A percentile compares a stretch with the other conserved stretches of the same genome.
Evolutionary conservation across 2,329 filamentous ascomycete genomes (phyloP).

Genomic region (Colletotrichum sp.): DNA sequence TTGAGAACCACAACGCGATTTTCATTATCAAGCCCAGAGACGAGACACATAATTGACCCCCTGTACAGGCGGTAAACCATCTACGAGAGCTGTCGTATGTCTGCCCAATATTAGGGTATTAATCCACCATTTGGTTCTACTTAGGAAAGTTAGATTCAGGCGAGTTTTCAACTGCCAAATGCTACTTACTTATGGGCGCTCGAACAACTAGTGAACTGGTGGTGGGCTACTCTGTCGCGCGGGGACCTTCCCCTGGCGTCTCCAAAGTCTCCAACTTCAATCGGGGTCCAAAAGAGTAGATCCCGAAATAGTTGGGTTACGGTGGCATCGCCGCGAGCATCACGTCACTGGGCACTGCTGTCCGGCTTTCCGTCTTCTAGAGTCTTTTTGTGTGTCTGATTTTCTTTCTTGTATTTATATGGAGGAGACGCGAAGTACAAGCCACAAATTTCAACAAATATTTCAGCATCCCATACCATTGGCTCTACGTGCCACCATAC

Average conservation of each 20-base stretch:
- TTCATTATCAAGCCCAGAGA: neutral
- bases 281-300: neutral
- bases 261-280: neutral
- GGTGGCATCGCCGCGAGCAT: neutral
- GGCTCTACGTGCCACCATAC: neutral
- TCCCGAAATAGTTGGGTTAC: neutral
- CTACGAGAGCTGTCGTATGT: neutral
- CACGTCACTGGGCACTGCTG: neutral
- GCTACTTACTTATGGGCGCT: neutral
- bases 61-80: neutral
- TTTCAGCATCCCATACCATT: neutral
- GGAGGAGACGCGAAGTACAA: rapidly evolving
- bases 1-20: rapidly evolving
- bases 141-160: rapidly evolving
- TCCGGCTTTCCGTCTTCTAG: neutral
- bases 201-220: neutral
- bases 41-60: neutral
- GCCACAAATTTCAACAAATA: rapidly evolving
- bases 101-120: rapidly evolving
- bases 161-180: neutral
- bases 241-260: neutral
- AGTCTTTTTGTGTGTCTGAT: neutral
- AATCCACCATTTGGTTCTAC: neutral
- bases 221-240: neutral
- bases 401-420: neutral